These are phyloP conservation scores for Cicer judaicum DNA, from an alignment of 306 rosid genomes.

Conservation along the genomic window DNA sequence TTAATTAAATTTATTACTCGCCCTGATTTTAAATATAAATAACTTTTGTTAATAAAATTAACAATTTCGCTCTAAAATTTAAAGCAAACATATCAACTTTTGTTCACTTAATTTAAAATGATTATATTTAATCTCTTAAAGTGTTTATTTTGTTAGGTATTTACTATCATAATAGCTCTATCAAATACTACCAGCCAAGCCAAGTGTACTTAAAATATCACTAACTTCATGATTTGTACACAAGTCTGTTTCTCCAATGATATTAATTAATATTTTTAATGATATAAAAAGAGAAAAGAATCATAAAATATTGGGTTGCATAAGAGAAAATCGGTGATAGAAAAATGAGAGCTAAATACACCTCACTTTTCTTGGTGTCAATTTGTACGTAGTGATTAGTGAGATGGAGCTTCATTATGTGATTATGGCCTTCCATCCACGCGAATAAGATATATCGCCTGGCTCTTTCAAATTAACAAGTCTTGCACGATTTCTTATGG, in stretches of 20 bases:
- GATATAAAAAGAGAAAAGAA: not conserved
- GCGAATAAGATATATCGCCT: slow-evolving; percentile 37
- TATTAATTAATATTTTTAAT: not conserved
- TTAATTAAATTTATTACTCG: not conserved
- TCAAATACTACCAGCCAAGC: not conserved
- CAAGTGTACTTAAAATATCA: slow-evolving; percentile 25
- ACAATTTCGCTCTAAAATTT: too few relatives aligned
- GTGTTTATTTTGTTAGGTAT: too few relatives aligned
- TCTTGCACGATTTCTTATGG: not conserved
- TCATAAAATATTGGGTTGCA: slow-evolving; percentile 19
- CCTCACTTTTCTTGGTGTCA: slow-evolving; percentile 29
- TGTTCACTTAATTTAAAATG: too few relatives aligned
- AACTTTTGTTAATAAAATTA: too few relatives aligned
- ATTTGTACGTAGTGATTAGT: slow-evolving; percentile 31
- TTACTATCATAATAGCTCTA: not conserved
- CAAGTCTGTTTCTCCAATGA: not conserved
- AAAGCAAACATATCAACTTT: too few relatives aligned
- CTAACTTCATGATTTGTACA: slow-evolving; percentile 21
- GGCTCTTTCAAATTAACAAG: slow-evolving; percentile 3
- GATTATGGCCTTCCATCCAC: slow-evolving; percentile 47
- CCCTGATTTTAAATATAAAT: too few relatives aligned
- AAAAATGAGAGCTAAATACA: slow-evolving; percentile 23
- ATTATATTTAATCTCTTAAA: too few relatives aligned
- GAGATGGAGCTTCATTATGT: slow-evolving; percentile 24
- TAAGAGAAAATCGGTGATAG: slow-evolving; percentile 3